Evolutionary conservation across 306 rosid genomes (phyloP), one percentile per base, ranked within the genome.

Genomic region (Cucurbita ficifolia): DNA sequence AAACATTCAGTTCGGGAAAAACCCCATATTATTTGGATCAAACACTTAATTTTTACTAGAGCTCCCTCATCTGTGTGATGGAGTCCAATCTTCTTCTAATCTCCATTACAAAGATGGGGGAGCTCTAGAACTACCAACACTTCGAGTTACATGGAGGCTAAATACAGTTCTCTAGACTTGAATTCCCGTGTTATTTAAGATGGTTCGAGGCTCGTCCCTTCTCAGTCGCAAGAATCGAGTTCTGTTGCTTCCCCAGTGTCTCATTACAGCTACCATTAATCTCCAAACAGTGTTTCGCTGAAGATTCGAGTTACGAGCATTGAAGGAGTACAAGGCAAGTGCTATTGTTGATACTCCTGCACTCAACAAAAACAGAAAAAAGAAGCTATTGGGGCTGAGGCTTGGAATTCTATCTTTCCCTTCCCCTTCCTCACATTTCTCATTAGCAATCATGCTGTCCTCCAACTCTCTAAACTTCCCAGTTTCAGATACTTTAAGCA

Each of bases 341-440:
- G 83, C 75, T 35, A 74, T 43, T 59, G 87, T 84, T 19, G 88
- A 85, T 24, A 85, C 84, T 51, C 82, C 80, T 46, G 67, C 78
- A 10, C 88, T 80, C 16, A 85, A 29, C 7, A 54, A 39, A 60
- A 88, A 80, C 0, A 88, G 72, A 1, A 77, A 77, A 75, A 73
- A 71, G 74, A 81, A 84, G 56, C 85, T 81, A 58, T 24, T 78
- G 42, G 80, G 80, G 58, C 90, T 71, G 3, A 88, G 80, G 55
- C 89, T 81, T 19, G 61, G 33, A 75, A 60, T 64, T 17, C 55
- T 76, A 22, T 12, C 77, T 22, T 56, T 75, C 18, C 58, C 3
- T 19, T 76, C 72, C 13, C 0, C 63, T 40, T 77, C 82, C 39
- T 33, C 49, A 56, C 88, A 82, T 43, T 64, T 70, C 77, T 75